Evolutionary conservation across 2,329 filamentous ascomycete genomes (phyloP).

Genomic region (Fusarium sp.): DNA sequence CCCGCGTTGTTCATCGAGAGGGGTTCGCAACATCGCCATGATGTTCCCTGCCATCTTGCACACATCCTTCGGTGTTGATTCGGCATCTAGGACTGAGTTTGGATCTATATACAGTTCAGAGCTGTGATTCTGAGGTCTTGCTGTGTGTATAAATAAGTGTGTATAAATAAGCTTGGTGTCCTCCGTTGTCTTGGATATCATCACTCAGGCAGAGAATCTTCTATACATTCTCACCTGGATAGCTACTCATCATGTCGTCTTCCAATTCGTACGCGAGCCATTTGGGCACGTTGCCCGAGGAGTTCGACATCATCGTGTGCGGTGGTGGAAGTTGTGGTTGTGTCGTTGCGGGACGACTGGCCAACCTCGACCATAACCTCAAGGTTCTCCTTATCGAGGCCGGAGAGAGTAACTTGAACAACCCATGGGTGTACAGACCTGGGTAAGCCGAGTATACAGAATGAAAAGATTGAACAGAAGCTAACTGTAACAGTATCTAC

Average conservation of each 20-base stretch:
- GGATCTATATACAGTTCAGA: background rate
- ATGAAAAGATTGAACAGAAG: accelerated
- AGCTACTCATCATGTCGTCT: constrained; percentile 36
- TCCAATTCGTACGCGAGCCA: constrained; percentile 34
- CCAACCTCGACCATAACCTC: constrained; percentile 81
- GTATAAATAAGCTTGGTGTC: constrained; percentile 27
- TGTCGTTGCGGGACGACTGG: constrained; percentile 71
- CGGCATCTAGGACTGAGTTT: constrained; percentile 32
- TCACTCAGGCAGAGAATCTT: background rate
- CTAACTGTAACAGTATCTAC: constrained; percentile 62
- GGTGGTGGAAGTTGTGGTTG: constrained; percentile 77
- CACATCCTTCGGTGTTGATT: constrained; percentile 33
- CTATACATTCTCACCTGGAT: background rate
- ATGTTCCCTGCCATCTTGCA: constrained; percentile 27
- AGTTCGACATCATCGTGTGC: constrained; percentile 84
- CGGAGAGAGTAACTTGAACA: constrained; percentile 80
- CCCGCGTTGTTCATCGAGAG: constrained; percentile 39
- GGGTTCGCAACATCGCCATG: constrained; percentile 32
- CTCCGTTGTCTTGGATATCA: background rate
- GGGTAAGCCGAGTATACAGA: no score
- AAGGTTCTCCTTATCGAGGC: constrained; percentile 76
- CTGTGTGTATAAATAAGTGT: constrained; percentile 23
- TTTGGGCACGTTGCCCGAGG: constrained; percentile 67
- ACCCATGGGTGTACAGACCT: constrained; percentile 80
- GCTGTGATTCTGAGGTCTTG: background rate